Conservation (phyloP, 129 eudicot species). For the Daucus carota region DH1_v3.0 NC_030389.2:43838001-43838500, state of each 20-base stretch:
- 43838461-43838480: neutral
- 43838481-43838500: neutral
- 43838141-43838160: neutral
- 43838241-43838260: conserved; percentile 97
- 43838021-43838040: neutral
- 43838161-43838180: conserved; percentile 62
- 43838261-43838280: conserved; percentile 74
- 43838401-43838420: neutral
- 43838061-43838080: neutral
- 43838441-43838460: too few relatives aligned
- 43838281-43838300: neutral
- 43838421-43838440: neutral
- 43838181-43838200: conserved; percentile 82
- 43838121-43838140: neutral
- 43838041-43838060: neutral
- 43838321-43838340: neutral
- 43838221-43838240: conserved; percentile 91
- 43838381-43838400: neutral
- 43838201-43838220: conserved; percentile 96
- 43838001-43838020: conserved; percentile 82
- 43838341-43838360: neutral
- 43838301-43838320: neutral
- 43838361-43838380: neutral
- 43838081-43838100: neutral
- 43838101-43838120: neutral